Percentiles rank a stretch among this genome's conserved stretches.
These are phyloP conservation scores for Wickerhamiella shivajii DNA, from an alignment of 805 yeast genomes.

Conservation along the genomic window DNA sequence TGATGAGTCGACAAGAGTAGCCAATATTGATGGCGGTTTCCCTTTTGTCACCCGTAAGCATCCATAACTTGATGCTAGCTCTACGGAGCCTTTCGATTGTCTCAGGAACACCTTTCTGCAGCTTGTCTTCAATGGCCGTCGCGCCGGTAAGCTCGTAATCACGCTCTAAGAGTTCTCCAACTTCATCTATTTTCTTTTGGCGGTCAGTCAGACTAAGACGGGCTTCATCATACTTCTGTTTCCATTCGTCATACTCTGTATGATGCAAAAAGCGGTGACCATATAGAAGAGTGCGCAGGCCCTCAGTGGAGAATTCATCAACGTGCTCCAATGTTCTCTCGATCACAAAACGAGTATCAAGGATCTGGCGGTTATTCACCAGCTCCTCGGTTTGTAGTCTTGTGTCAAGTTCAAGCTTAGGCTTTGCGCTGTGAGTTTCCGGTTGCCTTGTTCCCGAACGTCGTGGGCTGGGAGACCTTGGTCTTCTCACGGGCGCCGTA, in stretches of 20 bases:
- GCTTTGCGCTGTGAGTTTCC: not conserved
- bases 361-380: conserved; percentile 21
- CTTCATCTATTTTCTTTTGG: conserved; percentile 45
- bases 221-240: conserved; percentile 52
- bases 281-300: conserved; percentile 77
- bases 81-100: conserved; percentile 80
- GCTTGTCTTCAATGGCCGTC: conserved; percentile 92
- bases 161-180: conserved; percentile 60
- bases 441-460: conserved; percentile 3
- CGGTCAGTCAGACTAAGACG: conserved; percentile 62
- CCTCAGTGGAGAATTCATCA: conserved; percentile 90
- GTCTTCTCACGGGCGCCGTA: too few relatives aligned
- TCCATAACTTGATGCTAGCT: conserved; percentile 94
- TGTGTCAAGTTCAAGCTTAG: not conserved
- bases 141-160: conserved; percentile 70
- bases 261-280: conserved; percentile 58
- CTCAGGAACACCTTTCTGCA: conserved; percentile 94
- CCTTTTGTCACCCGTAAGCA: conserved; percentile 95
- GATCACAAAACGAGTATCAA: conserved; percentile 60
- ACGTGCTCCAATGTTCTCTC: conserved; percentile 81
- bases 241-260: conserved; percentile 53
- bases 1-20: conserved; percentile 80
- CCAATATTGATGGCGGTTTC: conserved; percentile 98
- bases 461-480: too few relatives aligned
- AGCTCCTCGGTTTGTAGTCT: not conserved